Conservation (phyloP, 768 basidiomycete species). For the Terana coerulea region DNA sequence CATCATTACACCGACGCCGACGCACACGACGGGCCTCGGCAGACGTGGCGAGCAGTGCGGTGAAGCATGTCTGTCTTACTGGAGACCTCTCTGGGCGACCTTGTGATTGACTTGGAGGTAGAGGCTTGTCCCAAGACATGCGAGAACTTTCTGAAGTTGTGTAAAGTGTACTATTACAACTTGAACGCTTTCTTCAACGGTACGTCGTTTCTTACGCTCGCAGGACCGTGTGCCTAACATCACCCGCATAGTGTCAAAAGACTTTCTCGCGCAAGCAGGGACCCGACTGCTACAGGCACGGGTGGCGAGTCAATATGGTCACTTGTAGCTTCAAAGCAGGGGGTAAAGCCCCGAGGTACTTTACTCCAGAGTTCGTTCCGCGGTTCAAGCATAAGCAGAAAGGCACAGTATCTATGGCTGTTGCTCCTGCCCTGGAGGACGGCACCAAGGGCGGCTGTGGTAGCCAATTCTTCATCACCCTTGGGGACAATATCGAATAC, state of each 20-base stretch:
- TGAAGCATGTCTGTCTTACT: conserved; percentile 85
- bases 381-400: conserved; percentile 78
- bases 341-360: conserved; percentile 64
- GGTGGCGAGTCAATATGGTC: conserved; percentile 93
- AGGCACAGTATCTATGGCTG: conserved; percentile 97
- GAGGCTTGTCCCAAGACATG: conserved; percentile 87
- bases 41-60: too few species aligned
- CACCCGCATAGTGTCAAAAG: conserved; percentile 79
- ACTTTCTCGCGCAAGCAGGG: conserved; percentile 96
- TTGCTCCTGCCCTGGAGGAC: conserved; percentile 75
- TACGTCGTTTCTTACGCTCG: conserved; percentile 33
- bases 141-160: conserved; percentile 96
- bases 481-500: conserved; percentile 89
- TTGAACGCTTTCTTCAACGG: conserved; percentile 98
- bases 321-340: conserved; percentile 49
- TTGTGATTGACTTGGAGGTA: conserved; percentile 94
- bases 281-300: conserved; percentile 91
- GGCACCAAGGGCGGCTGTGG: conserved; percentile 72
- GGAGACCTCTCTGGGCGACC: conserved; percentile 95
- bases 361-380: conserved; percentile 77
- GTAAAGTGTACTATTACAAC: conserved; percentile 97
- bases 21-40: too few species aligned
- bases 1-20: background rate
- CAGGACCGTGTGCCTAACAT: background rate
- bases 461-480: conserved; percentile 95